These are phyloP conservation scores for Astrephomene gubernaculifera DNA, from an alignment of 139 green algal species.

Conservation along the genomic window DNA sequence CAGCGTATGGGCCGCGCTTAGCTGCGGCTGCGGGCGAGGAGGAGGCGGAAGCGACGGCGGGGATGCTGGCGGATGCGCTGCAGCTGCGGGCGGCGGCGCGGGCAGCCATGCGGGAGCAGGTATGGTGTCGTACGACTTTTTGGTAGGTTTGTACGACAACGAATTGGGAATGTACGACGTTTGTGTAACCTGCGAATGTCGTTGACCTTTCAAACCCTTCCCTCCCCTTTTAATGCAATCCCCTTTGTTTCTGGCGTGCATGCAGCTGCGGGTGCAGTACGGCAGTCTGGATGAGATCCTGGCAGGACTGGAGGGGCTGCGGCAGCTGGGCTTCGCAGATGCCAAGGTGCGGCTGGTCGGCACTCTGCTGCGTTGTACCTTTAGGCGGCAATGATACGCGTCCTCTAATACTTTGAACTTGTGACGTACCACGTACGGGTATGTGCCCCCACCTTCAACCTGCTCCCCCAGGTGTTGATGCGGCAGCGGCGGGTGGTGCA, in stretches of 20 bases:
- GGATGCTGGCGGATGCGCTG: conserved; percentile 33
- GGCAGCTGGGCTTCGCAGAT: background rate
- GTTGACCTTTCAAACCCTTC: too few species aligned
- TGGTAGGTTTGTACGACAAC: too few species aligned
- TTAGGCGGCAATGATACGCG: too few species aligned
- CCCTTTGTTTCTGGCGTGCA: too few species aligned
- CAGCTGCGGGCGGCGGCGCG: conserved; percentile 34
- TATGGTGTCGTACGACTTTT: too few species aligned
- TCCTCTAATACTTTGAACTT: too few species aligned
- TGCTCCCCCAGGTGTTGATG: background rate
- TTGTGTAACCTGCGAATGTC: too few species aligned
- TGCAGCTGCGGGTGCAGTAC: conserved; percentile 30
- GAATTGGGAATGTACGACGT: too few species aligned
- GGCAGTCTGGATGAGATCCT: conserved; percentile 18
- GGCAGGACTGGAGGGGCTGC: conserved; percentile 38
- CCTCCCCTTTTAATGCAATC: too few species aligned
- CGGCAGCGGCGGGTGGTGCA: conserved; percentile 7
- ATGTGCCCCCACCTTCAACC: too few species aligned
- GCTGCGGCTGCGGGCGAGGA: conserved; percentile 7
- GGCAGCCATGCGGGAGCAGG: conserved; percentile 21
- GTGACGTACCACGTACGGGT: too few species aligned
- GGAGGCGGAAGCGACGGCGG: background rate
- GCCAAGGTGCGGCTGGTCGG: background rate
- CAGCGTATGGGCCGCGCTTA: conserved; percentile 4
- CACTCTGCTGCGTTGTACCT: too few species aligned